Percentiles rank a stretch among this genome's conserved stretches.
Evolutionary conservation across 2,329 filamentous ascomycete species (phyloP).

Genomic region (Nothophaeocryptopus gaeumannii): DNA sequence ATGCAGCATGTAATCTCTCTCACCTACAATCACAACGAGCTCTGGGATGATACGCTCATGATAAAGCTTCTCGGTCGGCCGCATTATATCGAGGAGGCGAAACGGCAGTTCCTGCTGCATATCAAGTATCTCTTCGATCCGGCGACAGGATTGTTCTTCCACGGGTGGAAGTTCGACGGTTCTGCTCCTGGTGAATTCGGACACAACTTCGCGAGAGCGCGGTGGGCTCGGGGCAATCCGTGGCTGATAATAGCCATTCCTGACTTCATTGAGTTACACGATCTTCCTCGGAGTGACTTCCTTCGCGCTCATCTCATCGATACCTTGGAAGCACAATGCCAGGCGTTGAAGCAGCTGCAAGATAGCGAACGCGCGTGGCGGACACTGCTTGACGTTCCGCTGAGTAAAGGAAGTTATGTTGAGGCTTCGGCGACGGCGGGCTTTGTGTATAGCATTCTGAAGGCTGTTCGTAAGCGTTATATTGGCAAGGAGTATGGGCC

Average conservation of each 20-base stretch:
- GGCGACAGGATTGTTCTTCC: conserved; percentile 71
- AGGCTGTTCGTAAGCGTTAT: conserved; percentile 68
- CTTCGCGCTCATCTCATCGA: conserved; percentile 59
- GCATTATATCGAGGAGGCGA: conserved; percentile 73
- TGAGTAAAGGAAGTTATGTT: conserved; percentile 66
- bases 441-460: conserved; percentile 77
- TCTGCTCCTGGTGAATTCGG: conserved; percentile 50
- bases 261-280: conserved; percentile 72
- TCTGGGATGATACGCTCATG: conserved; percentile 86
- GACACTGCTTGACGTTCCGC: conserved; percentile 67
- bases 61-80: conserved; percentile 68
- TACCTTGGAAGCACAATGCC: conserved; percentile 67
- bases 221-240: conserved; percentile 62
- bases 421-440: conserved; percentile 77
- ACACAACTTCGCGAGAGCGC: conserved; percentile 56
- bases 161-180: conserved; percentile 75
- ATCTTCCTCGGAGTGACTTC: conserved; percentile 58
- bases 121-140: conserved; percentile 76
- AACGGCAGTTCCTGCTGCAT: conserved; percentile 73
- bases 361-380: conserved; percentile 63
- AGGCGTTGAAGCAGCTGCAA: conserved; percentile 62
- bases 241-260: conserved; percentile 84
- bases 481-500: conserved; percentile 60
- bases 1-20: conserved; percentile 77
- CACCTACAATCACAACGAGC: conserved; percentile 67